Percentiles rank a stretch among this genome's conserved stretches.
Conservation (phyloP, 805 yeast species). For the Starmerella vitae region DNA sequence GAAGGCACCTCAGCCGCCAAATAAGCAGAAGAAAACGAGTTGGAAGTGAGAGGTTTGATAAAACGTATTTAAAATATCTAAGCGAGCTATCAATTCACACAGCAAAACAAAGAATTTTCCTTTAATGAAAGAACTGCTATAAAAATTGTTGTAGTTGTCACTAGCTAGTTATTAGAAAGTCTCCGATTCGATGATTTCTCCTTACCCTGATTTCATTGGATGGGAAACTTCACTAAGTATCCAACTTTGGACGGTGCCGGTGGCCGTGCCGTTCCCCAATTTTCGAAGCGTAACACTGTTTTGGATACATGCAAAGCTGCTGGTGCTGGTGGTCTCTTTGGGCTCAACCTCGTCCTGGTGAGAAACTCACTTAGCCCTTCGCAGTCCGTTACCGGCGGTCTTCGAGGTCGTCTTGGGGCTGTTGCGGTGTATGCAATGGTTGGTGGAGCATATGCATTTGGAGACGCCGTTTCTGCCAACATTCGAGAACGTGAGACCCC, state of each 20-base stretch:
- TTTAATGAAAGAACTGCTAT: too few relatives aligned
- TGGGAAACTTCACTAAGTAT: conserved; percentile 16
- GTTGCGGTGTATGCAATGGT: conserved; percentile 32
- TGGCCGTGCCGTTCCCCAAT: conserved; percentile 32
- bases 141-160: too few relatives aligned
- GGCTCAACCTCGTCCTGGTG: conserved; percentile 37
- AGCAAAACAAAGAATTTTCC: too few relatives aligned
- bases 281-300: conserved; percentile 44
- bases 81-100: too few relatives aligned
- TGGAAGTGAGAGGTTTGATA: too few relatives aligned
- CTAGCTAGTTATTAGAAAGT: too few relatives aligned
- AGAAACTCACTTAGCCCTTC: conserved; percentile 24
- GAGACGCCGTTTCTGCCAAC: conserved; percentile 38
- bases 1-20: too few relatives aligned
- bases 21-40: too few relatives aligned
- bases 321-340: conserved; percentile 34
- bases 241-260: conserved; percentile 20
- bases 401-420: conserved; percentile 22
- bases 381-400: conserved; percentile 24
- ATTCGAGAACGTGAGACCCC: conserved; percentile 51
- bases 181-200: not conserved
- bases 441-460: conserved; percentile 36
- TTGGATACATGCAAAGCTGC: conserved; percentile 37
- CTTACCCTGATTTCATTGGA: conserved; percentile 1
- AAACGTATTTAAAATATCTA: too few relatives aligned